Conservation (phyloP, 768 basidiomycete genomes). For the Pleurotus eryngii region DNA sequence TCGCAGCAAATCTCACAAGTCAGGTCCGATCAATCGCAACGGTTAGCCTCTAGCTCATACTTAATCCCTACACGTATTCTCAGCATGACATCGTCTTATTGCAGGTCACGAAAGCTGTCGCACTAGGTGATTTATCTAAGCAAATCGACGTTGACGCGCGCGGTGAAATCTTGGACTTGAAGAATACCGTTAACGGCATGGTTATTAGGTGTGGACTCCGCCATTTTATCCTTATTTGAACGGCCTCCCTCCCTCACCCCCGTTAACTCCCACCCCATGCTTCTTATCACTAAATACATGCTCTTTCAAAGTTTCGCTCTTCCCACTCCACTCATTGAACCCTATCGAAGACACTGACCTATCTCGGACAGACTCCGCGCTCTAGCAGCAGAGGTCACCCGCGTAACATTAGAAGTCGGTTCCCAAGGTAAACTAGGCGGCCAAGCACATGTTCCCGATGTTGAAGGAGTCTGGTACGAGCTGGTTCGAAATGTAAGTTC, state of each 20-base stretch:
- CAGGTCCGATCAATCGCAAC: conserved; percentile 86
- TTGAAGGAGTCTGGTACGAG: conserved; percentile 90
- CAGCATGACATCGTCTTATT: background rate
- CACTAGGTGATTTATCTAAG: conserved; percentile 82
- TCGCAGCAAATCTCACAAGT: conserved; percentile 75
- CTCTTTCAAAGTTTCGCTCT: too few species aligned
- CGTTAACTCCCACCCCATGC: too few species aligned
- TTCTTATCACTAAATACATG: too few species aligned
- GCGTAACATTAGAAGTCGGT: conserved; percentile 83
- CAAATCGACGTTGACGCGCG: conserved; percentile 90
- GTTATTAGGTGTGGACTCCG: conserved; percentile 38
- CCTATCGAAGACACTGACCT: conserved; percentile 20
- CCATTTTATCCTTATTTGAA: background rate
- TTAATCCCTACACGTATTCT: background rate
- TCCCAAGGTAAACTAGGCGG: conserved; percentile 88
- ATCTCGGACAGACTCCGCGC: conserved; percentile 49
- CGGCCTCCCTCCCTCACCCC: conserved; percentile 25
- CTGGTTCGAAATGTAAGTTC: conserved; percentile 66
- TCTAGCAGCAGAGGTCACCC: conserved; percentile 78
- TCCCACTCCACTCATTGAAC: too few species aligned
- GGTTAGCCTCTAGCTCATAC: background rate
- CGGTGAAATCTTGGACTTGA: conserved; percentile 87
- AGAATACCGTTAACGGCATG: conserved; percentile 61
- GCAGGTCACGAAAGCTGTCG: conserved; percentile 90
- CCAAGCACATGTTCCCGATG: conserved; percentile 83